phyloP scores from a whole-genome alignment of 2,329 filamentous ascomycete species.

The Ophiostoma perfectum region DNA sequence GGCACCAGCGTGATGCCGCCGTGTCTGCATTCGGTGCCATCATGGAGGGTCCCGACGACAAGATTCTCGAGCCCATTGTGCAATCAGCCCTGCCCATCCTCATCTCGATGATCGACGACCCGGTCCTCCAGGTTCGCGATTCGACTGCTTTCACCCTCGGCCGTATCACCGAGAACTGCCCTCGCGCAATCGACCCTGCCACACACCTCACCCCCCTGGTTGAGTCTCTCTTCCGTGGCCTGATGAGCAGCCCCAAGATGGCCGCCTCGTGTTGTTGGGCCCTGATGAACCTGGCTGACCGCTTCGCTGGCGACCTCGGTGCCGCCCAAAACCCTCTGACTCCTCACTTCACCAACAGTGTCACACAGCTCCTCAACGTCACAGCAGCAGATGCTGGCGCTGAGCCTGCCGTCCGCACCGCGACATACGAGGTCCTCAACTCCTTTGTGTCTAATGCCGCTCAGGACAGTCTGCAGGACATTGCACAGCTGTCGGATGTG shows the following conservation, averaged over 20 bases:
- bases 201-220: constrained; percentile 81
- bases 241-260: constrained; percentile 92
- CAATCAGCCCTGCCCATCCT: constrained; percentile 91
- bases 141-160: constrained; percentile 94
- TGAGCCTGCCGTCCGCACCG: constrained; percentile 85
- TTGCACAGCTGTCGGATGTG: constrained; percentile 78
- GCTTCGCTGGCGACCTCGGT: constrained; percentile 82
- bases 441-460: constrained; percentile 89
- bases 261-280: constrained; percentile 98
- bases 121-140: constrained; percentile 83
- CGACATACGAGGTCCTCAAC: constrained; percentile 94
- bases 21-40: constrained; percentile 97
- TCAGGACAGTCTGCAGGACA: constrained; percentile 72
- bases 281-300: constrained; percentile 94
- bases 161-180: constrained; percentile 90
- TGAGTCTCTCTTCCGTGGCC: constrained; percentile 78
- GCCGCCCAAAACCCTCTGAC: constrained; percentile 76
- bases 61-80: constrained; percentile 84
- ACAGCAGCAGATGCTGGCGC: constrained; percentile 65
- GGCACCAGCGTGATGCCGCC: constrained; percentile 90
- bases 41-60: constrained; percentile 96
- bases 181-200: constrained; percentile 80
- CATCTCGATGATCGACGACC: constrained; percentile 87
- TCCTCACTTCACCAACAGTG: constrained; percentile 86
- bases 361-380: constrained; percentile 76